Evolutionary conservation across 2,329 filamentous ascomycete species (phyloP).

Genomic region (Xylariomycetidae sp.): DNA sequence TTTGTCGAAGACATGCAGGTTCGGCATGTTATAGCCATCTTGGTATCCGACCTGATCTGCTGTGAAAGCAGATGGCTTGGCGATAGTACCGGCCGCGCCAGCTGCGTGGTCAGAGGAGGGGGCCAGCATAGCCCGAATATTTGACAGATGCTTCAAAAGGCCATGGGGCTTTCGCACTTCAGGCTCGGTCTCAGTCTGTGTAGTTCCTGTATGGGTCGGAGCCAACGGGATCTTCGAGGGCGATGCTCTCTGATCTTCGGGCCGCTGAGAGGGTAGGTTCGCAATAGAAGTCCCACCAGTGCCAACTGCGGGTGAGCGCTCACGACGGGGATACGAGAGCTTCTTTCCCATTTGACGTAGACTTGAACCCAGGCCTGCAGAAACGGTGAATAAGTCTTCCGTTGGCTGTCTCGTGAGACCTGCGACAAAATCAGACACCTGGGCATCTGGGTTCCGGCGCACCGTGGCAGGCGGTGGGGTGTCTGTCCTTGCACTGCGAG

Average conservation of each 20-base stretch:
- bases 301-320: no score
- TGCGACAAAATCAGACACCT: constrained; percentile 9
- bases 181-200: constrained; percentile 4
- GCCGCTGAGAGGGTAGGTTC: no score
- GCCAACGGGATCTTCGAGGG: no score
- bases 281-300: not conserved
- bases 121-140: constrained; percentile 18
- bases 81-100: no score
- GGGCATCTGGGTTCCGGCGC: constrained; percentile 13
- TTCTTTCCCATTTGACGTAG: constrained; percentile 11
- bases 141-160: constrained; percentile 21
- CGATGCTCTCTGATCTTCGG: no score
- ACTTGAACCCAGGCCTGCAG: constrained; percentile 12
- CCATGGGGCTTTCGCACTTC: constrained; percentile 9
- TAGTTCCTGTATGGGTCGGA: no score
- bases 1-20: no score
- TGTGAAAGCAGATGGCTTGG: no score
- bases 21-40: no score
- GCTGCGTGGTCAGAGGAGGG: constrained; percentile 3
- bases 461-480: constrained; percentile 17
- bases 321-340: no score
- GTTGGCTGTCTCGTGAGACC: constrained; percentile 14
- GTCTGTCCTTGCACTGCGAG: constrained; percentile 11
- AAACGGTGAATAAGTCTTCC: constrained; percentile 20
- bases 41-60: no score